phyloP scores from a whole-genome alignment of 495 filamentous ascomycete species.

The Amphirosellinia nigrospora region DNA sequence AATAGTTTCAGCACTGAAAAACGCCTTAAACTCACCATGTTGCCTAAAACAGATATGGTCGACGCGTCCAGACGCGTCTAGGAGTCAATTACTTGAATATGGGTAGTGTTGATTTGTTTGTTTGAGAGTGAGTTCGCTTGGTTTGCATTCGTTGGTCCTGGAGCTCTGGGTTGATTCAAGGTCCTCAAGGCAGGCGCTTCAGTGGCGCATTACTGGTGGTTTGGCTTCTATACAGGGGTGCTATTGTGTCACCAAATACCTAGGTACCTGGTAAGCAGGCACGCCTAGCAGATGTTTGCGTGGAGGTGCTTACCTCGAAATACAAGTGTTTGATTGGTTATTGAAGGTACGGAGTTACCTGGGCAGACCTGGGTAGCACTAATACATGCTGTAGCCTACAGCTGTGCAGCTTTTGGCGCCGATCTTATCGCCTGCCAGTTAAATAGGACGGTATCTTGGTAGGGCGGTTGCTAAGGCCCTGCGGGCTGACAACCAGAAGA shows the following conservation, averaged over 20 bases:
- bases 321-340: neutral
- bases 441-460: neutral
- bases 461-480: constrained; percentile 27
- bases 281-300: neutral
- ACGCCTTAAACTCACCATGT: constrained; percentile 22
- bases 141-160: constrained; percentile 11
- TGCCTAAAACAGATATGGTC: constrained; percentile 1
- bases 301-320: neutral
- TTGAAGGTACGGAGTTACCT: neutral
- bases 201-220: constrained; percentile 3
- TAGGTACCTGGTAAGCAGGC: neutral
- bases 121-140: constrained; percentile 8
- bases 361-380: too few relatives aligned
- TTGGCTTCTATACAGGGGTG: neutral
- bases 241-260: constrained; percentile 2
- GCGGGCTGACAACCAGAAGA: constrained; percentile 23
- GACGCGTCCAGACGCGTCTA: constrained; percentile 21
- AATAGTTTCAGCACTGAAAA: neutral
- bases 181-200: constrained; percentile 10
- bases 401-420: neutral
- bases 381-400: neutral
- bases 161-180: neutral
- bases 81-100: neutral
- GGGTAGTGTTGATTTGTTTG: constrained; percentile 12
- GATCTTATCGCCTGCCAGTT: neutral